Conservation (phyloP, 345 rosid genomes). For the Acer negundo region DNA sequence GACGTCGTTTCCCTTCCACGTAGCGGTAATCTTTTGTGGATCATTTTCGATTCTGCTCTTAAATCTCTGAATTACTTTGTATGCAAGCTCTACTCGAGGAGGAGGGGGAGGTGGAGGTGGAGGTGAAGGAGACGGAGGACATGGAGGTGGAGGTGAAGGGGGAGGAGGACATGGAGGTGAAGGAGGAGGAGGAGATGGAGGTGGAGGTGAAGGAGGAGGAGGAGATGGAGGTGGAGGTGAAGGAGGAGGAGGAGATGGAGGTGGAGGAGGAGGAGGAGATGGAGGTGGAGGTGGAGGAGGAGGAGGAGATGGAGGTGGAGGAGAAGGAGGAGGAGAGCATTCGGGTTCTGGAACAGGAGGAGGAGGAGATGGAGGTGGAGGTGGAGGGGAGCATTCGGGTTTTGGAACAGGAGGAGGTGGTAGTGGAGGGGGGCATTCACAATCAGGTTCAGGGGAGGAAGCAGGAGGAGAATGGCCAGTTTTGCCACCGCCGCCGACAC, state of each 20-base stretch:
- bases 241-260: rapidly evolving
- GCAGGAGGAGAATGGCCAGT: background rate
- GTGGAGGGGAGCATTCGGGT: background rate
- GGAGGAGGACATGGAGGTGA: slow-evolving; percentile 11
- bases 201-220: rapidly evolving
- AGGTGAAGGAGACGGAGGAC: slow-evolving; percentile 6
- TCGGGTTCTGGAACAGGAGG: background rate
- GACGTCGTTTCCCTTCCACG: slow-evolving; percentile 30
- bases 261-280: rapidly evolving
- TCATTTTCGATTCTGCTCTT: background rate
- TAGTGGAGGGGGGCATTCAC: slow-evolving; percentile 3
- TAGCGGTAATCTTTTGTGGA: background rate
- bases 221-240: rapidly evolving
- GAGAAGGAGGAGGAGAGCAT: rapidly evolving
- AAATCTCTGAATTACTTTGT: slow-evolving; percentile 30
- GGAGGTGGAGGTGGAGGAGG: slow-evolving; percentile 14
- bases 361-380: rapidly evolving
- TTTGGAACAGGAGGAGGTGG: slow-evolving; percentile 10
- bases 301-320: slow-evolving; percentile 12
- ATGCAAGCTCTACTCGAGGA: slow-evolving; percentile 3
- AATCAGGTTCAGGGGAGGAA: slow-evolving; percentile 5
- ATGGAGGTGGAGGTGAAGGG: slow-evolving; percentile 6
- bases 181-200: background rate
- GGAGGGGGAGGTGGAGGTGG: background rate
- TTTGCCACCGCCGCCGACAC: slow-evolving; percentile 10